Evolutionary conservation across 352 stramenopile genomes (phyloP), one percentile per base, ranked within the genome.

Genomic region (Phytophthora rubi): DNA sequence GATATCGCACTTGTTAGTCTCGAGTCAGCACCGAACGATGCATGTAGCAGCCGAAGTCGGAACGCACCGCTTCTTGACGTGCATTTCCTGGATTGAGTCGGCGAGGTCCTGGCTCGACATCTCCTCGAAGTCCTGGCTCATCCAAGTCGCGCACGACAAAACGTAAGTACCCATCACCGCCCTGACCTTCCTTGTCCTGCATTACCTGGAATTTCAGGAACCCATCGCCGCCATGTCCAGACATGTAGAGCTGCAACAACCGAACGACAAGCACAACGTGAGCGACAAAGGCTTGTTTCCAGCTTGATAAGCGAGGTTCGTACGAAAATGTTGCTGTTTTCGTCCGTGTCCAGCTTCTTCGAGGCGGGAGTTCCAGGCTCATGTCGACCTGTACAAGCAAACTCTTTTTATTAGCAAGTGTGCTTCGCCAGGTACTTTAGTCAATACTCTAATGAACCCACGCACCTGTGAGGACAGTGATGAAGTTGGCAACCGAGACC

Each of bases 141-240:
- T 9, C 13, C 16, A 6, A 37, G 32, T 16, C 33, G 30, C 57
- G 23, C 55, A 63, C 52, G 39, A 39, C 62, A 26, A 49, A 18
- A 66, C 33, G 28, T 68, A 45, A 71, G 44, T 35, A 30, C 45
- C 56, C 66, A 59, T 68, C 51, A 52, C 42, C 37, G 13, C 18
- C 51, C 59, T 57, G 51, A 48, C 21, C 30, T 59, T 62, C 18
- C 69, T 35, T 61, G 13, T 59, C 23, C 18, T 35, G 62, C 70
- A n/a, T 44, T 23, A 89, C 83, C 85, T 99, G 97, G 73, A 99
- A 99, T 76, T 99, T 99, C 59, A 99, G 88, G 65, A 99, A 99
- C 12, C 95, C 93, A 70, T 99, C 94, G 26, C 98, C 98, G 9
- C 98, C 97, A 70, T 99, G 98, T 1, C 98, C 97, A n/a, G 88